Base-by-base conservation (phyloP, 306 rosid genomes). In the Cucurbita ficifolia region DNA sequence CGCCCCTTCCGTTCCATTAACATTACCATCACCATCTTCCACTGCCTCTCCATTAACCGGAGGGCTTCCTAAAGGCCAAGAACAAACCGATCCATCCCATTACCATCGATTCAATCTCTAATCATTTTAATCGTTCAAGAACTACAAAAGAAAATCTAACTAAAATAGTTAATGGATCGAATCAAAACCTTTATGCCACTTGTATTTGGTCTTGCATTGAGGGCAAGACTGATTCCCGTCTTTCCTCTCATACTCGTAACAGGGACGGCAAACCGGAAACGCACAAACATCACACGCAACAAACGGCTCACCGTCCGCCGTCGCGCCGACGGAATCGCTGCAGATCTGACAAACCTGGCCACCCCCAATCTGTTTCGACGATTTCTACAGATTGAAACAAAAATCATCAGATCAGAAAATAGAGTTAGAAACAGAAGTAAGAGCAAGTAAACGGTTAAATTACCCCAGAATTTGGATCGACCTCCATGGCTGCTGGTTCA, bases 151-250 rank as follows among this genome's bases (percentile, higher is more conserved):
- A 49, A 49, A 49, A 49, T 49, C 18, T 13, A 49, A 49, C 53
- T 49, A 5, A 14, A 61, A 42, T 1, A 43, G 56, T 21, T 17
- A 3, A 43, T 13, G 17, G 17, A 76, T 63, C 35, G 38, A 76
- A 61, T 46, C 58, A 73, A 73, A 55, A 93, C 98, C 98, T 88
- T 87, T 90, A 79, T 80, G 97, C 83, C 90, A 86, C 78, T 82
- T 90, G 82, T 94, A 94, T 77, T 86, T 84, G 75, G 98, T 90
- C 81, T 94, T 94, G 84, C 98, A 94, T 75, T 94, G 98, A 21
- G 98, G 97, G 71, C 98, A 94, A 69, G 98, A 90, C 83, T 90
- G 94, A 76, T 89, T 94, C 57, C 98, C 98, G 77, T 94, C 98
- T 83, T 94, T 94, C 85, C 98, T 85, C 79, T 94, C 98, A 33